A percentile compares a stretch with the other conserved stretches of the same genome.
Conservation (phyloP, 2,329 filamentous ascomycete species). For the Calonectria leucothoes region DNA sequence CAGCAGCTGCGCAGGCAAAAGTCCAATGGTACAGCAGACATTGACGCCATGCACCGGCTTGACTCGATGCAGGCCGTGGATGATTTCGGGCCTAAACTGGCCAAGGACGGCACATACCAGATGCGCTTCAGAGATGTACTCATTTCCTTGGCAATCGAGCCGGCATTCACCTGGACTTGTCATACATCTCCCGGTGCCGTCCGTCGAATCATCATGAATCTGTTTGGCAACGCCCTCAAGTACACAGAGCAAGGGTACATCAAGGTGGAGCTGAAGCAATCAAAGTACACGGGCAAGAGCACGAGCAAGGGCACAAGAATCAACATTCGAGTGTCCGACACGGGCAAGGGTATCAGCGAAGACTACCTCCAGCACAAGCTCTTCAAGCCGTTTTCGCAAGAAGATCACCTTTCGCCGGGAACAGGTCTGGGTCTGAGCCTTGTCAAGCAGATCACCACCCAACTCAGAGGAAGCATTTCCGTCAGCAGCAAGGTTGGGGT, state of each 20-base stretch:
- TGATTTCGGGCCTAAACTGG: background rate
- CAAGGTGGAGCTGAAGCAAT: constrained; percentile 42
- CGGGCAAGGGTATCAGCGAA: constrained; percentile 73
- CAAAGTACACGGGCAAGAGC: constrained; percentile 2
- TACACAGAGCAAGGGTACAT: constrained; percentile 59
- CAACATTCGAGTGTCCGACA: constrained; percentile 67
- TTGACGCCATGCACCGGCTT: background rate
- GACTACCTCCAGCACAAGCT: constrained; percentile 73
- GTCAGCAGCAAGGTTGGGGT: constrained; percentile 58
- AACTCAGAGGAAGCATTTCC: constrained; percentile 68
- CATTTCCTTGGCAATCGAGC: constrained; percentile 53
- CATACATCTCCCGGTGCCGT: constrained; percentile 64
- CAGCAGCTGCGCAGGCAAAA: constrained; percentile 26
- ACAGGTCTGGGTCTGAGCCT: constrained; percentile 75
- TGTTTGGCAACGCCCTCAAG: constrained; percentile 72
- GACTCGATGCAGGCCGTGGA: constrained; percentile 3
- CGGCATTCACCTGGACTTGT: constrained; percentile 61
- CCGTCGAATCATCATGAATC: constrained; percentile 69
- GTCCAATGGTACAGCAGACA: constrained; percentile 1
- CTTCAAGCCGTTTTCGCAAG: constrained; percentile 74
- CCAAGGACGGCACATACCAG: background rate
- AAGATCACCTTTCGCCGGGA: constrained; percentile 69
- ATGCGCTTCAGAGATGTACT: constrained; percentile 35
- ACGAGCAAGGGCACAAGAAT: constrained; percentile 21
- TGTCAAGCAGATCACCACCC: constrained; percentile 69